Evolutionary conservation across 257 asterid genomes (phyloP), one percentile per base, ranked within the genome.

Genomic region (Sherardia arvensis): DNA sequence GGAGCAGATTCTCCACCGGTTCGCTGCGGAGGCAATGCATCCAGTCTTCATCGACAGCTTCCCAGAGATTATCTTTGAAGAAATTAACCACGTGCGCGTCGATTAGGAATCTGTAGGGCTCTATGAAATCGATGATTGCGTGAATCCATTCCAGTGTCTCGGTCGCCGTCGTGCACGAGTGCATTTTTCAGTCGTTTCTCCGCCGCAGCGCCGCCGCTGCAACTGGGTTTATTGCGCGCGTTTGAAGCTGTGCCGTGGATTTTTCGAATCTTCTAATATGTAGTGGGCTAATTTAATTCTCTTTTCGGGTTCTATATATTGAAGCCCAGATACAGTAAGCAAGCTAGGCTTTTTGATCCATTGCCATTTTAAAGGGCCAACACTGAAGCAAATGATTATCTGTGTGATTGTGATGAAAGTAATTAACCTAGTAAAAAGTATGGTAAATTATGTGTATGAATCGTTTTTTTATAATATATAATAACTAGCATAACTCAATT

Each of bases 51-150:
- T 88, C 90, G 51, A 91, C 90, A 34, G 87, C 76, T 80, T 83
- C 92, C 96, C 96, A 91, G 27, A 86, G 80, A 38, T 80, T 82
- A 77, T 88, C 95, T 84, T 75, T 83, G 83, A 84, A 88, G 83
- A 88, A 91, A 77, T 86, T 83, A 76, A 84, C 90, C 55, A 88
- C 90, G 66, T 81, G 96, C 34, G 86, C 90, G 10, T 86, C 88
- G 5, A 88, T 34, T 54, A 88, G 82, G 78, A 88, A 88, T 60
- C 85, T 72, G 75, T 78, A 84, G 0, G 85, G 89, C 65, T 80
- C 56, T 62, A 88, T 79, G 78, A 88, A 91, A n/a, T 77, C 68
- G 38, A 77, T 65, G 45, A 88, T 86, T 25, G 94, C 90, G 34
- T 62, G 80, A 65, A 91, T 88, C 98, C 98, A 91, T 72, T 84